These are phyloP conservation scores for Pleurotus platypus DNA, from an alignment of 768 basidiomycete genomes.

Conservation along the genomic window DNA sequence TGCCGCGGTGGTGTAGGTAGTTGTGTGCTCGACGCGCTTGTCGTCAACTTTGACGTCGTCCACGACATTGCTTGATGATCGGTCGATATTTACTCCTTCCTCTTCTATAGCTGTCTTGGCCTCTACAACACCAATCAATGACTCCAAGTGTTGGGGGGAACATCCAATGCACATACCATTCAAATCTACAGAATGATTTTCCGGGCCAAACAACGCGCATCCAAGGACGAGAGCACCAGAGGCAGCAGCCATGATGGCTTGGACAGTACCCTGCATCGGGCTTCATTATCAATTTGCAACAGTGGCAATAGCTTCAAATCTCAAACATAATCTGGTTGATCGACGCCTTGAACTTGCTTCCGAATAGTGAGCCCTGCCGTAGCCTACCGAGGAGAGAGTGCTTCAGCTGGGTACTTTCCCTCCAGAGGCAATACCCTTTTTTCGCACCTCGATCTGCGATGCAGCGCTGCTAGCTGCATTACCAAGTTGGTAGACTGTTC, in stretches of 20 bases:
- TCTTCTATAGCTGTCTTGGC: too few relatives aligned
- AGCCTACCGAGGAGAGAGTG: not conserved
- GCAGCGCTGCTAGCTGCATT: constrained; percentile 30
- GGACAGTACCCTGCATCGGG: constrained; percentile 10
- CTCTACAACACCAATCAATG: too few relatives aligned
- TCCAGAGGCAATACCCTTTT: not conserved
- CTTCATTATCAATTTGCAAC: not conserved
- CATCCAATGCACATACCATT: constrained; percentile 4
- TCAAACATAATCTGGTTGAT: constrained; percentile 14
- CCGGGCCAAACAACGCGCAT: constrained; percentile 12
- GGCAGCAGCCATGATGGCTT: constrained; percentile 14
- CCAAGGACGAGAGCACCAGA: constrained; percentile 10
- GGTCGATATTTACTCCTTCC: too few relatives aligned
- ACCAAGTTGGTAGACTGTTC: constrained; percentile 61
- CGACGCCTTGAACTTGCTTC: constrained; percentile 7
- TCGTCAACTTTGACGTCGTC: too few relatives aligned
- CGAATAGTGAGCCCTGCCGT: constrained; percentile 11
- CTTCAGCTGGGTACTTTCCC: too few relatives aligned
- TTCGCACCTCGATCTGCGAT: constrained; percentile 12
- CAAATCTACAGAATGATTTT: constrained; percentile 12
- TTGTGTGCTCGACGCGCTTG: too few relatives aligned
- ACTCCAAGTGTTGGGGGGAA: too few relatives aligned
- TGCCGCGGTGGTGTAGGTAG: too few relatives aligned
- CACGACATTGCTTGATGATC: too few relatives aligned
- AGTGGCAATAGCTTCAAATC: not conserved